Conservation (phyloP, 208 protist species). For the Kentomonas sorsogonicus region DNA sequence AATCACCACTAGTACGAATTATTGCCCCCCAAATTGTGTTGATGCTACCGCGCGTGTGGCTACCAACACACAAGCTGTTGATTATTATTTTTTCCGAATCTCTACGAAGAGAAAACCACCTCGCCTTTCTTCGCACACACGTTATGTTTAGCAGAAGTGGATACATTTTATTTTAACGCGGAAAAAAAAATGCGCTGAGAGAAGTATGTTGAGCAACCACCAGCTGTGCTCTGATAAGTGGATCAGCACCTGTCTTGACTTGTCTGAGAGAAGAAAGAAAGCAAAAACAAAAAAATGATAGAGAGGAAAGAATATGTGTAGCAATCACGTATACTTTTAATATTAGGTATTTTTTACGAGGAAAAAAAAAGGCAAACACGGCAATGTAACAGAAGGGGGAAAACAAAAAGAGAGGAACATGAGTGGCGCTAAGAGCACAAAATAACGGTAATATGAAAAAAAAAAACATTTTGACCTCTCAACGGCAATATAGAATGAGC, state of each 20-base stretch:
- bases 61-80: no score
- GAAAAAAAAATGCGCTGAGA: conserved; percentile 3
- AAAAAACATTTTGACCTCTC: conserved; percentile 1
- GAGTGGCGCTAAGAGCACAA: neutral
- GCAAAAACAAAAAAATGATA: conserved; percentile 1
- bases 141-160: no score
- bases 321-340: neutral
- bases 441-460: conserved; percentile 2
- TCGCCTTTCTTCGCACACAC: no score
- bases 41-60: no score
- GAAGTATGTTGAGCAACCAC: no score
- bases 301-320: neutral
- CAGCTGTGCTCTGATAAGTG: no score
- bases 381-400: neutral
- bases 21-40: no score
- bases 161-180: no score
- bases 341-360: neutral
- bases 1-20: no score
- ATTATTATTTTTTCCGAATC: no score
- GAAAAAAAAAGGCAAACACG: neutral
- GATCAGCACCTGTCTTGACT: neutral
- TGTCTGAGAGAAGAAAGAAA: neutral
- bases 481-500: conserved; percentile 10
- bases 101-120: no score
- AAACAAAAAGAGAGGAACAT: conserved; percentile 6